Evolutionary conservation across 75 land plant species (phyloP), one percentile per base, ranked within the genome.

Genomic region (Sequoia sempervirens): DNA sequence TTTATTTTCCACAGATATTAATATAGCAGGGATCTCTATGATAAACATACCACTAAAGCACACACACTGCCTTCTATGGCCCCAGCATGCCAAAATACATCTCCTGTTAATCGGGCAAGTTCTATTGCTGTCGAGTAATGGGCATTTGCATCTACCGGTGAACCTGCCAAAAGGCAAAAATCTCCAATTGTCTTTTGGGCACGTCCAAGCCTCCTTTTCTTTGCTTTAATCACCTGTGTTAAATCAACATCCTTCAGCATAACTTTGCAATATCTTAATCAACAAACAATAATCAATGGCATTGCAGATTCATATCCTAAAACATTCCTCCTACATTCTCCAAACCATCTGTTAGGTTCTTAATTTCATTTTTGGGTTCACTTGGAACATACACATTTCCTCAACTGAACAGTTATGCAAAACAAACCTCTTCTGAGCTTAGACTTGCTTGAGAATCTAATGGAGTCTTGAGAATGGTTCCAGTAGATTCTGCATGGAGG

Each of bases 141-240:
- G 26, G 99, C 94, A 91, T 93, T 92, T 32, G 98, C 99, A 91
- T 97, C 98, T 61, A 91, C 88, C 66, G 96, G 99, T n/a, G 99
- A 97, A 61, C 99, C 98, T 28, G 99, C 98, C 86, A 97, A 85
- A 86, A 97, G 88, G 79, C 98, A 97, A 68, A 94, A 97, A 73
- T 97, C 99, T 37, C 99, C 99, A 73, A 97, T 94, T 17, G 98
- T 95, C 84, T 97, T 97, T 79, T 97, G 99, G 28, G 97, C 96
- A 17, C 99, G 94, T 15, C 93, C 98, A 85, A 97, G 90, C 82
- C 96, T 92, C 89, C 93, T 80, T 82, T 95, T 97, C 83, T 97
- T 97, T 12, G 94, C 96, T 82, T 95, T 95, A 64, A 96, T 94
- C 37, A 94, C 92, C 97, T 95, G 64, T 46, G 84, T 1, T 37